Base-by-base conservation (phyloP, 192 early-diverging fungal genomes). In the Coemansia sp. region DNA sequence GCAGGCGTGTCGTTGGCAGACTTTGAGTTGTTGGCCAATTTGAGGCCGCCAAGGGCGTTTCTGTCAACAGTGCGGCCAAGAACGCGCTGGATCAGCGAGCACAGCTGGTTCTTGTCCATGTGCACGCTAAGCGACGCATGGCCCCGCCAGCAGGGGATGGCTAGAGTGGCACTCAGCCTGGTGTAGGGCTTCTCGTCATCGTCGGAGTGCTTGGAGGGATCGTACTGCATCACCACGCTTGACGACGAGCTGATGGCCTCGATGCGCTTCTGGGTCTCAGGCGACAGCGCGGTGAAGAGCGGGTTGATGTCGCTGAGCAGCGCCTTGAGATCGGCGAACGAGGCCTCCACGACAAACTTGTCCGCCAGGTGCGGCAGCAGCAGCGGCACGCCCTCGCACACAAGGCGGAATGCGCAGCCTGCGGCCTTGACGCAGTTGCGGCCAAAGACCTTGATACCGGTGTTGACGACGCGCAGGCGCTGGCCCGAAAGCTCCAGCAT, bases 381-480 rank as follows among this genome's bases (percentile, higher is more conserved):
- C 76, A 87, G 79, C 8, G 85, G 68, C 48, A 89, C 69, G 45
- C 88, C 89, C 64, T 92, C 91, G 34, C 81, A 72, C 34, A 86
- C 79, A 31, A 89, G 77, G 28, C 91, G 79, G 83, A 86, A 90
- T n/a, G 82, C 60, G 60, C 86, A 92, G 17, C 81, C 80, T 2
- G 73, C 75, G 6, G 75, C 69, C 38, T 79, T 77, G 20, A 86
- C 79, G 42, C 83, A 83, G 81, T 89, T 87, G 61, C 92, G 87
- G 36, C 87, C 85, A 70, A 99, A 97, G 15, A 90, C 79, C 45
- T 85, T 83, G 55, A 99, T 91, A 27, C 97, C 97, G 0, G 95
- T 94, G 78, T 99, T 97, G 42, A 99, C 94, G 55, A 83, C 82
- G 40, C 87, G 86, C 50, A 93, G 73, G 29, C 87, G 84, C 65